Evolutionary conservation across 2,329 filamentous ascomycete genomes (phyloP).

Genomic region (Ophiostoma montium): DNA sequence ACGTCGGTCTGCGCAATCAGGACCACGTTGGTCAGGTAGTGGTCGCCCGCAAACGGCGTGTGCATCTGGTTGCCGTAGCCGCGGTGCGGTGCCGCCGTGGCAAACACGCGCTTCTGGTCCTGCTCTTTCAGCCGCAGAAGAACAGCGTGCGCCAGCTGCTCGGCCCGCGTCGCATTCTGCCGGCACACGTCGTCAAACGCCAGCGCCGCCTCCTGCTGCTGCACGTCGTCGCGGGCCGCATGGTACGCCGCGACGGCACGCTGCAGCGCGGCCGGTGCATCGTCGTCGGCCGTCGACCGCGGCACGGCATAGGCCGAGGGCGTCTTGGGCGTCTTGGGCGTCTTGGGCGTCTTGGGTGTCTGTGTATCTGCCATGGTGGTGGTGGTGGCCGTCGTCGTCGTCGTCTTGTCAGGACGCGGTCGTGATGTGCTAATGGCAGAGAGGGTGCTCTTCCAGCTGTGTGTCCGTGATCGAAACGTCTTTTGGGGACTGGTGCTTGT

Average conservation of each 20-base stretch:
- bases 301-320: neutral
- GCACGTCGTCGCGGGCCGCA: conserved; percentile 18
- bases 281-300: neutral
- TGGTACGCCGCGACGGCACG: conserved; percentile 16
- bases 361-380: too few species aligned
- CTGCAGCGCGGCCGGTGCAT: neutral
- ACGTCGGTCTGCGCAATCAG: conserved; percentile 42
- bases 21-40: conserved; percentile 42
- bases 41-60: conserved; percentile 34
- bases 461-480: too few species aligned
- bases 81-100: conserved; percentile 16
- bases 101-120: conserved; percentile 26
- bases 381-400: too few species aligned
- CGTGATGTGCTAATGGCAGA: too few species aligned
- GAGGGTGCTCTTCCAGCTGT: too few species aligned
- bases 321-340: too few species aligned
- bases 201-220: conserved; percentile 21
- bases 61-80: conserved; percentile 32
- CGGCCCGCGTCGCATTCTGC: conserved; percentile 19
- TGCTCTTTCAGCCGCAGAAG: conserved; percentile 23
- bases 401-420: too few species aligned
- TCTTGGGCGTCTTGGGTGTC: too few species aligned
- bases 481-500: too few species aligned
- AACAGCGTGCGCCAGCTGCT: conserved; percentile 26
- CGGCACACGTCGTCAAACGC: conserved; percentile 28